Evolutionary conservation across 257 asterid species (phyloP).

Genomic region (Gentiana straminea): DNA sequence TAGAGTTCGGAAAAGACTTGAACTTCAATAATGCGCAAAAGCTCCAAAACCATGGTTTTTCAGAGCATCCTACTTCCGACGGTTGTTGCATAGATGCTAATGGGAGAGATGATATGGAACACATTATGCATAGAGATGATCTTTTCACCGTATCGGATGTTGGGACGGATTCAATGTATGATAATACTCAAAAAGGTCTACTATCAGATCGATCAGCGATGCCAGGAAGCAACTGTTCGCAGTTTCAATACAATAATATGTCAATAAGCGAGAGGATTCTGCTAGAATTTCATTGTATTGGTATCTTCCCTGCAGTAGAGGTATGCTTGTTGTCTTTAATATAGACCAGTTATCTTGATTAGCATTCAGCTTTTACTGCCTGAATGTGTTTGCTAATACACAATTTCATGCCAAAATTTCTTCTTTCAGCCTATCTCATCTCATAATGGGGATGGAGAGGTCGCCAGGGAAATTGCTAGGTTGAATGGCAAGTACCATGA

Average conservation of each 20-base stretch:
- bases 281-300: constrained; percentile 67
- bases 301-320: constrained; percentile 67
- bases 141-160: constrained; percentile 15
- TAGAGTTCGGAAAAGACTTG: constrained; percentile 40
- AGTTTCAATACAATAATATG: constrained; percentile 53
- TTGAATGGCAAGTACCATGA: constrained; percentile 54
- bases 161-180: constrained; percentile 28
- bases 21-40: constrained; percentile 33
- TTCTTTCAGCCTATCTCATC: constrained; percentile 30
- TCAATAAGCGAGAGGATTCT: constrained; percentile 63
- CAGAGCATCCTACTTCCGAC: constrained; percentile 39
- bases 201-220: constrained; percentile 26
- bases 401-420: not conserved
- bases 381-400: not conserved
- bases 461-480: constrained; percentile 40
- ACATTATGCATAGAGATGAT: constrained; percentile 19
- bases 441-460: constrained; percentile 56
- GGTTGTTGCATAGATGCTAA: constrained; percentile 34
- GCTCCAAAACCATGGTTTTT: constrained; percentile 31
- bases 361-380: no score
- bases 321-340: constrained; percentile 35
- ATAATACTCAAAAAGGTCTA: constrained; percentile 36
- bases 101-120: constrained; percentile 45
- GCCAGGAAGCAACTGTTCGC: constrained; percentile 40
- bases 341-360: not conserved